Evolutionary conservation across 805 yeast species (phyloP).

Genomic region (Lipomyces japonicus): DNA sequence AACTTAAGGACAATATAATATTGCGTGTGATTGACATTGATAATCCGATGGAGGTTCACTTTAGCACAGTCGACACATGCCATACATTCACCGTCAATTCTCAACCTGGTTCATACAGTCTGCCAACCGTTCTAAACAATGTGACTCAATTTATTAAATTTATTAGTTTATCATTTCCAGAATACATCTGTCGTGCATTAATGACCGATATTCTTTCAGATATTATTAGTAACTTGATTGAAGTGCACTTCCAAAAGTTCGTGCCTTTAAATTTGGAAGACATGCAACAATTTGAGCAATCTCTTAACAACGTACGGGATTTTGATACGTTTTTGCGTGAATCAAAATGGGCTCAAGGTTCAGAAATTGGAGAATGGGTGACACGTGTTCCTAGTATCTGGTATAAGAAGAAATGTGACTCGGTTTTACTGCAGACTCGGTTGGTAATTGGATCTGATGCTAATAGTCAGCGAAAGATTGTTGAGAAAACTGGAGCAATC

Average conservation of each 20-base stretch:
- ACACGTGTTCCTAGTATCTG: conserved; percentile 22
- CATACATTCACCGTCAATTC: neutral
- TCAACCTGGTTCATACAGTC: neutral
- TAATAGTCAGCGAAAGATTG: conserved; percentile 19
- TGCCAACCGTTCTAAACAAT: conserved; percentile 1
- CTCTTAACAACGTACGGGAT: conserved; percentile 1
- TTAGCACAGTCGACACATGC: neutral
- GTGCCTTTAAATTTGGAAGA: conserved; percentile 14
- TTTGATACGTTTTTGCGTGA: conserved; percentile 15
- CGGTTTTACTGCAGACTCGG: conserved; percentile 10
- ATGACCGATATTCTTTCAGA: conserved; percentile 13
- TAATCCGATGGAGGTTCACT: neutral
- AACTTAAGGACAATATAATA: conserved; percentile 5
- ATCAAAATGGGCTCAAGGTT: conserved; percentile 8
- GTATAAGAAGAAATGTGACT: conserved; percentile 25
- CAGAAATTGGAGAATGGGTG: conserved; percentile 22
- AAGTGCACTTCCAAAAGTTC: conserved; percentile 5
- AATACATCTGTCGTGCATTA: conserved; percentile 7
- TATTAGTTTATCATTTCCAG: conserved; percentile 12
- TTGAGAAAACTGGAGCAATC: conserved; percentile 17
- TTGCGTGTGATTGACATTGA: conserved; percentile 3
- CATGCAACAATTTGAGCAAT: conserved; percentile 8
- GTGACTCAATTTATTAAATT: conserved; percentile 8
- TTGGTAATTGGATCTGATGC: conserved; percentile 10
- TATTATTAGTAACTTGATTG: conserved; percentile 15